Base-by-base conservation (phyloP, 257 asterid genomes). In the Ajuga chamaepitys region DNA sequence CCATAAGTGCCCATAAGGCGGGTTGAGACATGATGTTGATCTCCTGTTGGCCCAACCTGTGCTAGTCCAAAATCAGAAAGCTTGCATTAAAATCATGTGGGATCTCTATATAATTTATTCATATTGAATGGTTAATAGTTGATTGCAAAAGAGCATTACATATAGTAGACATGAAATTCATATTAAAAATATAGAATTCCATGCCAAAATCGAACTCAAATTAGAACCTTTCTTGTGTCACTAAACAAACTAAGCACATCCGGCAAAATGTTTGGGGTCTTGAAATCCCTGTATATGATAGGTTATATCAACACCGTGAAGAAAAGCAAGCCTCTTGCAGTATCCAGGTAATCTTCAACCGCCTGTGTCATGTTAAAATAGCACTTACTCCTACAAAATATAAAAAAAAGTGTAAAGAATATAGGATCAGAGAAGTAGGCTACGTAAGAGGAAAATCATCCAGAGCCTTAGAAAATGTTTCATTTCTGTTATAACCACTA, bases 1-100 rank as follows among this genome's bases (percentile, higher is more conserved):
- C 98, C 97, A 18, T 87, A 87, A 41, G 98, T 93, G 57, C 98
- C 98, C 97, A 89, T 84, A 18, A 93, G 91, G 14, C 96, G 84
- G 52, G 97, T 87, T 14, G 97, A 86, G 40, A 89, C 98, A 47
- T 93, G 98, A 22, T 96, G 89, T 81, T 89, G 88, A 81, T 87
- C 96, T 56, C 95, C 98, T 26, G 84, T 81, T 7, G 97, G 98
- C 45, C 98, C 98, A 32, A 83, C 86, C 74, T 85, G 82, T 16
- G 97, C 97, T 66, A 93, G 81, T 63, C 98, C 98, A 22, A 89
- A 93, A 76, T 93, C 97, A 22, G 98, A 89, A 40, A 93, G 91
- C 81, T 89, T 10, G 97, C 98, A 0, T 83, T 92, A 54, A 85
- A 89, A 48, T 89, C 91, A 97, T 93, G 83, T 10, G 3, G 3